Percentiles rank a stretch among this genome's conserved stretches.
phyloP scores from a whole-genome alignment of 345 rosid genomes.

The Aquilaria sinensis region DNA sequence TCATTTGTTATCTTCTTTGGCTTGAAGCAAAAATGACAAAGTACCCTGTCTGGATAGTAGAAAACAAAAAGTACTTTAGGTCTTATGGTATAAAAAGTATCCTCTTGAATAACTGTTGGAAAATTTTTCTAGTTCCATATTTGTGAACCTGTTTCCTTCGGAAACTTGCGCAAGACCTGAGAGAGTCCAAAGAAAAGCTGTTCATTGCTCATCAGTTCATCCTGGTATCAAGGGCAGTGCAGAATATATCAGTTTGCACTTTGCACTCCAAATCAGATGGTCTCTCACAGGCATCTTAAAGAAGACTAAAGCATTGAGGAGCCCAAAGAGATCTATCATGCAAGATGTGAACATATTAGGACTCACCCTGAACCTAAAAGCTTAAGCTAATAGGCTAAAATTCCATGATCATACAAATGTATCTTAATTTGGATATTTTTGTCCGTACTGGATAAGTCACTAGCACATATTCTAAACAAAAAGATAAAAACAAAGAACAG shows the following conservation, averaged over 20 bases:
- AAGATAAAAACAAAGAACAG: too few relatives aligned
- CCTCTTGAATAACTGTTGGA: slow-evolving; percentile 7
- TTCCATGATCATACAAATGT: too few relatives aligned
- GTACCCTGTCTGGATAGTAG: slow-evolving; percentile 69
- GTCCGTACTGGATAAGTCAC: too few relatives aligned
- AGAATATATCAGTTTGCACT: slow-evolving; percentile 13
- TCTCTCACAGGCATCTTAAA: neutral
- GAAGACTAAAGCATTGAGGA: too few relatives aligned
- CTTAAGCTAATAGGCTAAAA: too few relatives aligned
- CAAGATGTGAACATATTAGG: too few relatives aligned
- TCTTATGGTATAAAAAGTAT: neutral
- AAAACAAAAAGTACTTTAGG: slow-evolving; percentile 9
- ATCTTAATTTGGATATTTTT: too few relatives aligned
- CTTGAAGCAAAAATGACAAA: slow-evolving; percentile 98
- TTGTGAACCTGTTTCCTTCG: slow-evolving; percentile 82
- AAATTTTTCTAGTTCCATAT: slow-evolving; percentile 2
- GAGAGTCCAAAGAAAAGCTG: slow-evolving; percentile 94
- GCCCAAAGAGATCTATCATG: too few relatives aligned
- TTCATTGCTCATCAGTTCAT: slow-evolving; percentile 92
- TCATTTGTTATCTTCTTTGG: slow-evolving; percentile 71
- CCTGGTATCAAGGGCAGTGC: slow-evolving; percentile 43
- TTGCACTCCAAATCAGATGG: slow-evolving; percentile 13
- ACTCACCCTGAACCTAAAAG: too few relatives aligned
- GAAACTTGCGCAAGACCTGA: slow-evolving; percentile 91
- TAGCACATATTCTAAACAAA: too few relatives aligned